These are phyloP conservation scores for Cafeteria roenbergensis DNA, from an alignment of 108 stramenopile species.

Conservation along the genomic window DNA sequence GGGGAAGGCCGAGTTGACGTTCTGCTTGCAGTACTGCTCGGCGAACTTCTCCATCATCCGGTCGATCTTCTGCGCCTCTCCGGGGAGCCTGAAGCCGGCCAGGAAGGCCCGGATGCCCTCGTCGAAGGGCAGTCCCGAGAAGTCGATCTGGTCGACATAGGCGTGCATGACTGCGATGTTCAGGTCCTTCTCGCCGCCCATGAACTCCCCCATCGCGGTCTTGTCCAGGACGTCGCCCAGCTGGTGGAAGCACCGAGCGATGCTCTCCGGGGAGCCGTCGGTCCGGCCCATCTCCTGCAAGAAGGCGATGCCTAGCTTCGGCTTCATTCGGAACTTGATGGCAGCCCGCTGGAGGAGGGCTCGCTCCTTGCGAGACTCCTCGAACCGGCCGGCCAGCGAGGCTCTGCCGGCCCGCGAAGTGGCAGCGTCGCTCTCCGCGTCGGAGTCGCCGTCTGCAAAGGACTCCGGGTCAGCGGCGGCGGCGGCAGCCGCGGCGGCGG, in stretches of 20 bases:
- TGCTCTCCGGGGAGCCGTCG: conserved; percentile 57
- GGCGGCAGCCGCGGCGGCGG: not conserved
- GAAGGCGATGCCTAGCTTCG: conserved; percentile 68
- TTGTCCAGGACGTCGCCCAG: conserved; percentile 80
- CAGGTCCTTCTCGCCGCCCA: conserved; percentile 81
- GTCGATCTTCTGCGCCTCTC: conserved; percentile 99
- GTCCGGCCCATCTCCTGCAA: conserved; percentile 68
- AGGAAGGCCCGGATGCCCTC: conserved; percentile 84
- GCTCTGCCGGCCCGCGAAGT: conserved; percentile 16
- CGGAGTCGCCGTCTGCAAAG: conserved; percentile 3
- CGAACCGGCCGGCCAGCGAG: conserved; percentile 72
- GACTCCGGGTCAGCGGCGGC: conserved; percentile 3
- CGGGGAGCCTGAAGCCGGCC: conserved; percentile 87
- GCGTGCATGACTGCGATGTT: conserved; percentile 68
- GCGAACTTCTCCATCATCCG: conserved; percentile 99
- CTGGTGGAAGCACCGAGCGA: conserved; percentile 66
- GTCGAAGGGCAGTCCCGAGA: conserved; percentile 70
- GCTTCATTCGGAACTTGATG: conserved; percentile 87
- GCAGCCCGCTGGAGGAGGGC: conserved; percentile 67
- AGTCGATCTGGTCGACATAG: conserved; percentile 75
- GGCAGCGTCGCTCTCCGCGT: conserved; percentile 11
- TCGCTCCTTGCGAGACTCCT: conserved; percentile 70
- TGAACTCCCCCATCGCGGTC: conserved; percentile 84
- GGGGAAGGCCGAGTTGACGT: conserved; percentile 62
- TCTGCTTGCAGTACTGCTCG: conserved; percentile 73